Conservation (phyloP, 768 basidiomycete species). For the Kwoniella mangroviensis region DNA sequence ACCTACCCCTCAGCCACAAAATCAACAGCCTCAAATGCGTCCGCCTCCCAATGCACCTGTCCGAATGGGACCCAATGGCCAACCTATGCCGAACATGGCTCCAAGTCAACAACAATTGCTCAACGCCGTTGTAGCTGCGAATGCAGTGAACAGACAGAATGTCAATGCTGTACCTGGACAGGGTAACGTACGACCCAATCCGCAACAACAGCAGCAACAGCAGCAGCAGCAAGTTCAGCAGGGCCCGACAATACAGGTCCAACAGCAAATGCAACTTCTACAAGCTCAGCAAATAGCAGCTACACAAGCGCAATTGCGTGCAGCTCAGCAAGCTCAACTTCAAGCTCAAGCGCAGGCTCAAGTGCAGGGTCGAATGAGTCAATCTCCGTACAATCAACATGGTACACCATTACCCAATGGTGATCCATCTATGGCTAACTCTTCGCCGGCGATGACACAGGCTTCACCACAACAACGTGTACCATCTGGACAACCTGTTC, state of each 20-base stretch:
- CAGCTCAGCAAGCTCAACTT: slow-evolving; percentile 30
- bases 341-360: slow-evolving; percentile 34
- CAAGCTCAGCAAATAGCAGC: slow-evolving; percentile 49
- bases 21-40: slow-evolving; percentile 15
- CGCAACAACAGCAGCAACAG: slow-evolving; percentile 5
- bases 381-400: slow-evolving; percentile 41
- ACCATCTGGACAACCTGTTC: slow-evolving; percentile 18
- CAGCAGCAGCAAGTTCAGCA: slow-evolving; percentile 13
- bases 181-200: slow-evolving; percentile 16
- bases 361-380: slow-evolving; percentile 10
- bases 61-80: slow-evolving; percentile 33
- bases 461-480: slow-evolving; percentile 26
- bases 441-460: slow-evolving; percentile 19
- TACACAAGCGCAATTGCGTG: slow-evolving; percentile 41
- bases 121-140: slow-evolving; percentile 46
- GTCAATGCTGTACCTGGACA: slow-evolving; percentile 18
- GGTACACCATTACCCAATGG: slow-evolving; percentile 30
- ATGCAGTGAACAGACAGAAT: slow-evolving; percentile 34
- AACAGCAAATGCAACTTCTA: slow-evolving; percentile 45
- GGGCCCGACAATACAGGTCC: slow-evolving; percentile 30
- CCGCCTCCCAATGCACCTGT: slow-evolving; percentile 23
- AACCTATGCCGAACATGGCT: slow-evolving; percentile 39
- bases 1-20: slow-evolving; percentile 12
- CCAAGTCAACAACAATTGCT: slow-evolving; percentile 50
- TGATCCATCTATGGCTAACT: slow-evolving; percentile 15